Evolutionary conservation across 2,329 filamentous ascomycete species (phyloP), one percentile per base, ranked within the genome.

Genomic region (Corynespora cassiicola): DNA sequence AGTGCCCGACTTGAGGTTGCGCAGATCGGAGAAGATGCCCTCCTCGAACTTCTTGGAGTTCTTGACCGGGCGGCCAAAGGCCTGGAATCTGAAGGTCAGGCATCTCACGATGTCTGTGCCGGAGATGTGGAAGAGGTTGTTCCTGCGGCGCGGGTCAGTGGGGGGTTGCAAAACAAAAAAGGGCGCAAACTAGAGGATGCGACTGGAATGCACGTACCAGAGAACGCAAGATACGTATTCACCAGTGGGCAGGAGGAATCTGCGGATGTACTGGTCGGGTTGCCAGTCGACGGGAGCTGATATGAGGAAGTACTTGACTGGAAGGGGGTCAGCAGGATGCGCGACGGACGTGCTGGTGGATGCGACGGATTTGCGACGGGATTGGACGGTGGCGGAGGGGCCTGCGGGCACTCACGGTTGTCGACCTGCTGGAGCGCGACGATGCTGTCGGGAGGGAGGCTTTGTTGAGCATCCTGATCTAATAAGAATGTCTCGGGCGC

Each of bases 31-130:
- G 74, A 99, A 99, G 73, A 99, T 97, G 57, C 94, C 94, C 73
- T 99, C 94, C 73, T 99, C 94, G 66, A 99, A 99, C 74, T 99
- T 99, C 78, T 99, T 99, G 25, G 92, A 95, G 78, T 99, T 99
- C 80, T 96, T 97, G 47, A 99, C 94, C 1, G 94, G 94, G 40
- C 94, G 89, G 59, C 94, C 94, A 66, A 99, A 99, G 34, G 94
- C 94, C 76, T 97, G 94, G 75, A 99, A 99, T 67, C 94, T 82
- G 77, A 99, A 99, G 6, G 94, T 95, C 29, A 99, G 82, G 66
- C 94, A 99, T 81, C 94, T 86, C 47, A 99, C 94, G 64, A 99
- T 99, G 71, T 99, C 94, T 56, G 94, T 99, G 50, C 94, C 94
- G 17, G 94, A 97, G 65, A 99, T 95, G 79, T 99, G 94, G 72